Evolutionary conservation across 2,329 filamentous ascomycete species (phyloP).

Genomic region (Incumbomyces delicatus): DNA sequence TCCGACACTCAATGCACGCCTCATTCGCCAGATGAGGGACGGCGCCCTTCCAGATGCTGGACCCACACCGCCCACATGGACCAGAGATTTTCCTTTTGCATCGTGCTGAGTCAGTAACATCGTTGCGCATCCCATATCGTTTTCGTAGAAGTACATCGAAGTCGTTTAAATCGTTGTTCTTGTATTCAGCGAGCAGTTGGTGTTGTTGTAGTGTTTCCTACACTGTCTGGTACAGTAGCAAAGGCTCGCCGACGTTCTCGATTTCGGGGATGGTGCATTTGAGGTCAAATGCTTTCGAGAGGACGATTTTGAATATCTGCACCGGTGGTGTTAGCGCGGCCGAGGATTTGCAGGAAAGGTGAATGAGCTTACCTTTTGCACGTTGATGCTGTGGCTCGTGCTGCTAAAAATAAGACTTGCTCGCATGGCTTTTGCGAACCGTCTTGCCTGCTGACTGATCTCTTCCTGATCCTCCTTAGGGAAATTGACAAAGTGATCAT

Average conservation of each 20-base stretch:
- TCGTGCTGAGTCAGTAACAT: neutral
- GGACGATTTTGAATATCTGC: slow-evolving; percentile 98
- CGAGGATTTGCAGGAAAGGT: slow-evolving; percentile 3
- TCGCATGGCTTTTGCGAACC: slow-evolving; percentile 97
- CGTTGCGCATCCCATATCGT: slow-evolving; percentile 2
- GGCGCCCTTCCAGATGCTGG: neutral
- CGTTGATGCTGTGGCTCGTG: slow-evolving; percentile 98
- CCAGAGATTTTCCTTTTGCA: neutral
- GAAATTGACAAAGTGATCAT: slow-evolving; percentile 99
- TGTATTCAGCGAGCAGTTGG: slow-evolving; percentile 2
- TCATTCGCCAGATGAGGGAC: neutral
- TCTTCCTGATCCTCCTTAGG: slow-evolving; percentile 95
- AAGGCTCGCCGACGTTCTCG: slow-evolving; percentile 91
- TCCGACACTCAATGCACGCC: neutral
- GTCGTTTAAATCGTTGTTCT: slow-evolving; percentile 2
- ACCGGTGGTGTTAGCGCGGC: slow-evolving; percentile 21
- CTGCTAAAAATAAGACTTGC: slow-evolving; percentile 96
- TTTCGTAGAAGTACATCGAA: slow-evolving; percentile 4
- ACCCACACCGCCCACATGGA: neutral
- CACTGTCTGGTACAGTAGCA: slow-evolving; percentile 73
- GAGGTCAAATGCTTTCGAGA: slow-evolving; percentile 96
- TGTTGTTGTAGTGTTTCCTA: slow-evolving; percentile 7
- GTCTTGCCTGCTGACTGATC: slow-evolving; percentile 89
- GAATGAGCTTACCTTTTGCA: slow-evolving; percentile 68
- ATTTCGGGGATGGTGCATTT: slow-evolving; percentile 99